phyloP scores from a whole-genome alignment of 805 yeast genomes.

The Yarrowia porcina region DNA sequence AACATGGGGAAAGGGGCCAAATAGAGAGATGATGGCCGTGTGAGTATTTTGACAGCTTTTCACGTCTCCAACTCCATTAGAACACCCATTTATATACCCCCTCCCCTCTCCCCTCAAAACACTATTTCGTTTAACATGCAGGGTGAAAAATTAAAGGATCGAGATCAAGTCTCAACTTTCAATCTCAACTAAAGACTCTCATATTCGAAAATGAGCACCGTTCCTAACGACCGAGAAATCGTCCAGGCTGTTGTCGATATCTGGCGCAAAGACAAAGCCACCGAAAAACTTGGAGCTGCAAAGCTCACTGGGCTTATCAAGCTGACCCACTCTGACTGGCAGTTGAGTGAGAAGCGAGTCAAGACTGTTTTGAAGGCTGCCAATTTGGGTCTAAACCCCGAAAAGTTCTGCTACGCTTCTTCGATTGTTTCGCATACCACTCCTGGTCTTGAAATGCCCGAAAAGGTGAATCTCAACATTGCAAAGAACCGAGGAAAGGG shows the following conservation, averaged over 20 bases:
- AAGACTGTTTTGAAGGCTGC: conserved; percentile 52
- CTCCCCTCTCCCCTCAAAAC: not conserved
- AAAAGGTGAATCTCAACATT: conserved; percentile 45
- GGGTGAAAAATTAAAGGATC: not conserved
- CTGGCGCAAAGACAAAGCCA: conserved; percentile 66
- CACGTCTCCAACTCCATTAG: too few relatives aligned
- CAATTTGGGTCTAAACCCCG: conserved; percentile 49
- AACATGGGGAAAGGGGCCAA: too few relatives aligned
- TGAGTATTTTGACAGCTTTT: too few relatives aligned
- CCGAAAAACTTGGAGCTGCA: conserved; percentile 55
- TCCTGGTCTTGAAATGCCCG: conserved; percentile 43
- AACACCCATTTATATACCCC: not conserved
- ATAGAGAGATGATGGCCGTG: too few relatives aligned
- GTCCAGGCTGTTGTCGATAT: conserved; percentile 57
- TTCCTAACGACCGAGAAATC: conserved; percentile 56
- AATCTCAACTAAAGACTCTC: not conserved
- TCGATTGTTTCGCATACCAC: conserved; percentile 53
- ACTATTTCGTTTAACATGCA: not conserved
- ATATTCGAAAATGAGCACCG: not conserved
- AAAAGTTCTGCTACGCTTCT: conserved; percentile 49
- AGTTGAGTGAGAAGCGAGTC: conserved; percentile 56
- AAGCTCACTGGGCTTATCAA: conserved; percentile 54
- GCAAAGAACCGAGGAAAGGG: conserved; percentile 61
- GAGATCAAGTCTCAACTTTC: not conserved
- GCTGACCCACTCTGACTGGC: conserved; percentile 57